Base-by-base conservation (phyloP, 352 stramenopile species). In the Phytophthora cactorum region DNA sequence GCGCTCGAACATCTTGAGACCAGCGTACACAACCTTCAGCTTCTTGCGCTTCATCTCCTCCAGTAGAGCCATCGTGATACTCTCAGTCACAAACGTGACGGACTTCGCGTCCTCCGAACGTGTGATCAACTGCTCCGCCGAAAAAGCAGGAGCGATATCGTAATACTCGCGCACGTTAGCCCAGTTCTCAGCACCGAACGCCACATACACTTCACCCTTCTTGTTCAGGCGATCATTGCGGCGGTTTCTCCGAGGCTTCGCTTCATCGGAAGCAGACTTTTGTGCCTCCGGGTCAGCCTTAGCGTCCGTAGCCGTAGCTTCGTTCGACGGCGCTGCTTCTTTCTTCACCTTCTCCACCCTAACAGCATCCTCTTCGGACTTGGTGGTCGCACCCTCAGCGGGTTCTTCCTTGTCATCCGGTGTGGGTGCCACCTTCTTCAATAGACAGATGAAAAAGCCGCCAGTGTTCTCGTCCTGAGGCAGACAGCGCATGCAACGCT, bases 401-500 rank as follows among this genome's bases (percentile, higher is more conserved):
- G 29, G 0, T 43, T 65, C 60, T 27, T 70, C 66, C 46, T 78
- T 68, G 10, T 75, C 76, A 32, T 72, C 50, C 6, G 83, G 84
- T 7, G 87, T 95, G 25, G 77, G 70, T 27, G 74, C 76, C 28
- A 90, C 83, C 81, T 99, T 99, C 68, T 97, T 86, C 4, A 99
- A 81, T 32, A 99, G 76, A 43, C 93, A 97, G 41, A 99, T 96
- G 78, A 99, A 99, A 75, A 99, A 99, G 0, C 98, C 98, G 44
- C 98, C 98, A 7, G 97, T 99, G 77, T 99, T 92, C 77, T 94
- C 68, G 15, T 79, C 68, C 34, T 99, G 98, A 15, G 98, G 98
- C 41, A 99, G 80, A 44, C 99, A 97, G 10, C 98, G 93, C 84
- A 98, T 93, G 75, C 98, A 99, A 9, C 91, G 79, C 55, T 99